Evolutionary conservation across 2,329 filamentous ascomycete species (phyloP).

Genomic region (Pseudogymnoascus sp.): DNA sequence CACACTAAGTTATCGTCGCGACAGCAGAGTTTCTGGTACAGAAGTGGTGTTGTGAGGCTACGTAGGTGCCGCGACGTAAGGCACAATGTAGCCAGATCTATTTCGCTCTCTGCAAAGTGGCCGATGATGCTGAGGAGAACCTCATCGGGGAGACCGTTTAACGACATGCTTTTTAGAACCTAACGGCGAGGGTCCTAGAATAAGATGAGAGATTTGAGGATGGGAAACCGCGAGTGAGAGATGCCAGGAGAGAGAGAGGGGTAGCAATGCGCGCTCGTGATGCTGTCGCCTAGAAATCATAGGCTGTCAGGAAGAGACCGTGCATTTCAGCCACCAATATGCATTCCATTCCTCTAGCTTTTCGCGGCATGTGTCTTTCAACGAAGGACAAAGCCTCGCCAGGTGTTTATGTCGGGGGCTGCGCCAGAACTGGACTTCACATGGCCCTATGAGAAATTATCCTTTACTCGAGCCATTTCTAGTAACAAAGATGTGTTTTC

Average conservation of each 20-base stretch:
- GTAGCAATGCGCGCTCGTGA: neutral
- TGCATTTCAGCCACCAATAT: neutral
- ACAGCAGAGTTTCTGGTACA: neutral
- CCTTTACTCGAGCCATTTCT: neutral
- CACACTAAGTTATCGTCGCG: neutral
- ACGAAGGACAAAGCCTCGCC: neutral
- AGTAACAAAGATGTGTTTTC: neutral
- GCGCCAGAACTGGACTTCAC: neutral
- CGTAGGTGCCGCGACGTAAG: neutral
- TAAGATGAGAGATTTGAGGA: neutral
- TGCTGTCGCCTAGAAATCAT: neutral
- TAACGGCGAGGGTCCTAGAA: neutral
- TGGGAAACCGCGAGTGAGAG: neutral
- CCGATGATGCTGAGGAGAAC: neutral
- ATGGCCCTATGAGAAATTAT: neutral
- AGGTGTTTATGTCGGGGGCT: neutral
- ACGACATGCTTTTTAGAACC: neutral
- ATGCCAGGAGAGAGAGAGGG: neutral
- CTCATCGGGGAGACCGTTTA: neutral
- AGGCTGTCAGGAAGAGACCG: neutral
- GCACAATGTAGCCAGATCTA: neutral
- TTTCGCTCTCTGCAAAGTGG: neutral
- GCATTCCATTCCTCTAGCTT: neutral
- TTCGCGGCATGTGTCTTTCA: neutral
- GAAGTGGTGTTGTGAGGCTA: neutral